Evolutionary conservation across 805 yeast genomes (phyloP).

Genomic region (Yamadazyma akitaensis): DNA sequence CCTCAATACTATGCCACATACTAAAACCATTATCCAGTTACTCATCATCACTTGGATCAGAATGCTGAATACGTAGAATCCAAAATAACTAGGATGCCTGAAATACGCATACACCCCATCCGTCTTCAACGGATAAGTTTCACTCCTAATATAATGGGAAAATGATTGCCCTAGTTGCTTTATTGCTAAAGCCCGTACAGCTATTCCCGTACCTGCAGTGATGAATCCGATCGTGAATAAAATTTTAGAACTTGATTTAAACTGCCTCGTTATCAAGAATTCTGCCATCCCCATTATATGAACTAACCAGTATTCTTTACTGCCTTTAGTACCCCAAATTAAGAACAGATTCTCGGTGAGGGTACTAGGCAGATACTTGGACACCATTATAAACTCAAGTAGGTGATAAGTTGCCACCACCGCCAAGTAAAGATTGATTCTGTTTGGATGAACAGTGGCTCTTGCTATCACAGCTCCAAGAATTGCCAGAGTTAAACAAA

Average conservation of each 20-base stretch:
- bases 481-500: constrained; percentile 3
- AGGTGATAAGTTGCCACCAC: constrained; percentile 8
- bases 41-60: constrained; percentile 29
- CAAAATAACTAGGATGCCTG: constrained; percentile 40
- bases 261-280: not conserved
- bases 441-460: not conserved
- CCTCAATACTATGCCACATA: constrained; percentile 17
- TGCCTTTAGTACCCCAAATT: constrained; percentile 35
- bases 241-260: not conserved
- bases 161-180: constrained; percentile 33
- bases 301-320: constrained; percentile 25
- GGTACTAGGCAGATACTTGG: constrained; percentile 23
- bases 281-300: constrained; percentile 20
- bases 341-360: constrained; percentile 28
- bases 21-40: constrained; percentile 19
- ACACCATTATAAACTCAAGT: constrained; percentile 27
- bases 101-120: constrained; percentile 27
- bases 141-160: constrained; percentile 29
- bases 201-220: constrained; percentile 22
- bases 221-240: constrained; percentile 13
- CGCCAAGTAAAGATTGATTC: constrained; percentile 1
- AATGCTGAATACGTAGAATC: constrained; percentile 31
- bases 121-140: constrained; percentile 23
- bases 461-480: constrained; percentile 19
- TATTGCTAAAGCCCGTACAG: constrained; percentile 28